Evolutionary conservation across 805 yeast species (phyloP).

Genomic region (Isabelozyma heimii): DNA sequence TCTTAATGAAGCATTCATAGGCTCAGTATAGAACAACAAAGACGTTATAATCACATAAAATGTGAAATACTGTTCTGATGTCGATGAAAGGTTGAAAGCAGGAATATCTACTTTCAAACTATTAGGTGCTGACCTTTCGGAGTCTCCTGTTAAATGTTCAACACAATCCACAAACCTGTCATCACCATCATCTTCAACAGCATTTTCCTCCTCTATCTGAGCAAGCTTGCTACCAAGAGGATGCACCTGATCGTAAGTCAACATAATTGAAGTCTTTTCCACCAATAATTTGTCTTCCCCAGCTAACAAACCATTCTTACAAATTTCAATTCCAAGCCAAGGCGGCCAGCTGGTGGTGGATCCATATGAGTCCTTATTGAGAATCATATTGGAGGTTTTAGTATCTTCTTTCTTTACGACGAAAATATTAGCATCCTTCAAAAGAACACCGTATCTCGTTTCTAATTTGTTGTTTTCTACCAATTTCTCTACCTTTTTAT

Average conservation of each 20-base stretch:
- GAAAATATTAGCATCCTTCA: slow-evolving; percentile 70
- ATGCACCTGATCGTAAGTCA: slow-evolving; percentile 50
- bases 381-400: slow-evolving; percentile 34
- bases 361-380: slow-evolving; percentile 58
- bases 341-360: slow-evolving; percentile 77
- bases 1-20: slow-evolving; percentile 54
- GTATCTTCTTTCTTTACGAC: slow-evolving; percentile 54
- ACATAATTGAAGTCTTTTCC: slow-evolving; percentile 59
- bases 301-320: slow-evolving; percentile 42
- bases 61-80: slow-evolving; percentile 70
- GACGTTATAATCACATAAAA: slow-evolving; percentile 61
- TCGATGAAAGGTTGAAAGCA: slow-evolving; percentile 60
- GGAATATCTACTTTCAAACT: slow-evolving; percentile 67
- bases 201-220: slow-evolving; percentile 4
- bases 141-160: background rate
- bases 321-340: slow-evolving; percentile 75
- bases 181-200: slow-evolving; percentile 1
- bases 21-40: slow-evolving; percentile 71
- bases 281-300: slow-evolving; percentile 52
- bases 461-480: slow-evolving; percentile 43
- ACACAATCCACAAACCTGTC: background rate
- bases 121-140: slow-evolving; percentile 17
- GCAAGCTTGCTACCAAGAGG: slow-evolving; percentile 21
- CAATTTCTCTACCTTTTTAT: slow-evolving; percentile 34
- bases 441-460: slow-evolving; percentile 64